Base-by-base conservation (phyloP, 2,329 filamentous ascomycete genomes). In the Cladosporium colombiae region DNA sequence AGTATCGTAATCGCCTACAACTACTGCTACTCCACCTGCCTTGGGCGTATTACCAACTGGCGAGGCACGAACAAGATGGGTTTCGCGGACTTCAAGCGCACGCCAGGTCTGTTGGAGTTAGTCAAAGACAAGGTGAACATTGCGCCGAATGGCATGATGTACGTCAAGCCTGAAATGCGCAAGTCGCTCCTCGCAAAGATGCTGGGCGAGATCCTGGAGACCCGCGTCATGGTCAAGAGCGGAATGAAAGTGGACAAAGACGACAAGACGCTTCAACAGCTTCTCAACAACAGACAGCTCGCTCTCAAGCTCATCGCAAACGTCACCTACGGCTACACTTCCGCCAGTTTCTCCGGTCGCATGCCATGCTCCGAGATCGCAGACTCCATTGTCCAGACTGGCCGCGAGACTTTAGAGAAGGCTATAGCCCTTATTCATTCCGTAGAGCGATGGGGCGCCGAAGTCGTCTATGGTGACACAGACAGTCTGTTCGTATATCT, bases 1-100 rank as follows among this genome's bases (percentile, higher is more conserved):
- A 97, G 93, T 77, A 89, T 98, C 67, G 97, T 99, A 93, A 98
- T 99, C 74, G 95, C 95, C 0, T 98, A 99, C 81, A 99, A 99
- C 74, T 95, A 97, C 75, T 99, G 95, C 80, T 99, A 99, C 75
- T 98, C 95, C 0, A 99, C 95, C 0, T 99, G 93, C 71, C 83
- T 98, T 0, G 95, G 95, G 0, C 88, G 95, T 33, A 88, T 97
- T 46, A 86, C 88, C 31, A 87, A 88, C 71, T 97, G 94, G 94
- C 88, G 92, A n/a, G 93, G 93, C 2, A 88, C 86, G 33, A 93
- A 92, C 81, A 97, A 98, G 79, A 92, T 99, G 90, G 95, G 95
- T 0, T 97, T 98, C 75, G 88, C 88, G 31, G 90, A 97, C 68
- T 98, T 96, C 78, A 84, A 89, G 69, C 87, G 95, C 27, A 87